Base-by-base conservation (phyloP, 2,329 filamentous ascomycete genomes). In the Cladosporium phlei region DNA sequence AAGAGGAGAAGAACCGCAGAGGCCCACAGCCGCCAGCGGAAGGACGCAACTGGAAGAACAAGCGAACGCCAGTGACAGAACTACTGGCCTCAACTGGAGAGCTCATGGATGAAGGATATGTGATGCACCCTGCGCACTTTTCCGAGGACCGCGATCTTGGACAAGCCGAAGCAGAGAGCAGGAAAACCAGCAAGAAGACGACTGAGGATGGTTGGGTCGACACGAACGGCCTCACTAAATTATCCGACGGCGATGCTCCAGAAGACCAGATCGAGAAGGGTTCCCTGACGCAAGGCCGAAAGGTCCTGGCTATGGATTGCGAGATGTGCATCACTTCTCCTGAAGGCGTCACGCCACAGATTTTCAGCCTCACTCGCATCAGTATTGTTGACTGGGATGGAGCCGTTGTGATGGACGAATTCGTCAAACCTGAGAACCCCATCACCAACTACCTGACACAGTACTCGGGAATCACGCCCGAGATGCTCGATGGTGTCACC, bases 261-360 rank as follows among this genome's bases (percentile, higher is more conserved):
- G 85, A 89, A 40, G 65, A 68, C 4, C 79, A 89, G 45, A 81
- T 95, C 49, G 76, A 95, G 65, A 71, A 83, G 56, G 91, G 89
- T 46, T 91, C 88, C 65, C 71, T 95, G 48, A 94, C 88, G 0
- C 87, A 81, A 22, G 93, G 90, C 27, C 80, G 88, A 52, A 78
- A 84, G 28, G 72, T 96, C 9, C 72, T 94, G 38, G 85, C 88
- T 1, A 74, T 98, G 46, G 93, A 98, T 64, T 98, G 93, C 68
- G 93, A 98, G 68, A 98, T 98, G 93, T 95, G 90, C 64, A 83
- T 88, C 69, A 94, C 89, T 2, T 86, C 83, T 50, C 61, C 61
- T 12, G 40, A 47, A 28, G 59, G 59, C 14, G 49, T 54, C 12
- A 52, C 56, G 16, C 81, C 85, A 51, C 82, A 82, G 38, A 79